Base-by-base conservation (phyloP, 164 flowering plant species). In the Taxillus chinensis region DNA sequence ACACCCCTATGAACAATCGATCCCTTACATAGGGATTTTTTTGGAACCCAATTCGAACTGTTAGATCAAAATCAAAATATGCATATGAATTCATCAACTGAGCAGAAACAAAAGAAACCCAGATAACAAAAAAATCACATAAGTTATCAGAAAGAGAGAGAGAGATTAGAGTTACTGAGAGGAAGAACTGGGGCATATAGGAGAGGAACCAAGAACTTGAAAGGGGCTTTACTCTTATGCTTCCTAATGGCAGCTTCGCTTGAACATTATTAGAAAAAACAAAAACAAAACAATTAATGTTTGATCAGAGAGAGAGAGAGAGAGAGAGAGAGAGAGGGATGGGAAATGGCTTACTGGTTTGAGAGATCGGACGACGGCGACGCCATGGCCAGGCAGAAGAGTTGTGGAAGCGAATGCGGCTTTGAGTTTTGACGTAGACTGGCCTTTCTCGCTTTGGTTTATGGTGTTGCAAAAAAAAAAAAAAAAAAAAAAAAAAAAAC, bases 121-220 rank as follows among this genome's bases (percentile, higher is more conserved):
- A 13, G 54, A 57, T 8, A 68, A 57, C 17, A 16, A 49, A 49
- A 14, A 41, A 45, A 54, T 8, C 16, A 41, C 60, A 62, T 12
- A 38, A 55, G 11, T 27, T 27, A 14, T 13, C 41, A 49, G 40
- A 53, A 12, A 39, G 4, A 39, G 50, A 57, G 39, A 16, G 15
- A 11, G 51, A 55, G 37, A 13, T n/a, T 27, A 5, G 11, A 38
- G 87, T 67, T 76, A 90, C 98, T 90, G 62, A 93, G 90, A 55
- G 98, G 98, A 74, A 93, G 97, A 73, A 81, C 73, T 51, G 96
- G 98, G 7, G 98, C 96, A 60, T 93, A 93, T 13, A 93, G 58
- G 4, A 93, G 85, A 68, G 98, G 98, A 43, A 88, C 66, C 64
- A 93, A 64, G 78, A 88, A 86, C 75, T 84, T 82, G 66, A 81